phyloP scores from a whole-genome alignment of 306 rosid species.

The Lathyrus tuberosus region DNA sequence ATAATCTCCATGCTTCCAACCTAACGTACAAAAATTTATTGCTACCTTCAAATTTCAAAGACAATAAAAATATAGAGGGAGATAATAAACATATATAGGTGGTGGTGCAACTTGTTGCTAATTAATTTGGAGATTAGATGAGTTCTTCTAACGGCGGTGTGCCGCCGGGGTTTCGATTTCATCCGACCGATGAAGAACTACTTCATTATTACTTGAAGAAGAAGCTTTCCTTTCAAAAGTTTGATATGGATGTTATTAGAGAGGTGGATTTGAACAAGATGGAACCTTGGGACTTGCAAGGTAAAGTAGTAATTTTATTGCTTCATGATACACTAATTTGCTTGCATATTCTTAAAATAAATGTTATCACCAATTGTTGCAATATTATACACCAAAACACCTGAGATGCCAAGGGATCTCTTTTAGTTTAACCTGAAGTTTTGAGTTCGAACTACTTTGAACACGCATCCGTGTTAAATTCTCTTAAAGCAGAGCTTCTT shows the following conservation, averaged over 20 bases:
- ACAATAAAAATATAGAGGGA: constrained; percentile 1
- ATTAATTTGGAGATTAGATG: constrained; percentile 45
- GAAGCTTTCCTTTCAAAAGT: constrained; percentile 83
- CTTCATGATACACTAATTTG: neutral
- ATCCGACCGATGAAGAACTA: constrained; percentile 92
- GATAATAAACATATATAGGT: neutral
- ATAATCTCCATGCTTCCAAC: constrained; percentile 45
- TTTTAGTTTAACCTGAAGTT: too few species aligned
- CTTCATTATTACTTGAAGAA: constrained; percentile 91
- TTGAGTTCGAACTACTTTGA: too few species aligned
- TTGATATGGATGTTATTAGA: constrained; percentile 92
- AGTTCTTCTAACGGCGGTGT: constrained; percentile 83
- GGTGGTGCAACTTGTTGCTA: constrained; percentile 3
- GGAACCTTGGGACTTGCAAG: constrained; percentile 99
- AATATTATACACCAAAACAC: too few species aligned
- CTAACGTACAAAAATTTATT: constrained; percentile 42
- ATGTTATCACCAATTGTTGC: too few species aligned
- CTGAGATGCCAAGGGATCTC: too few species aligned
- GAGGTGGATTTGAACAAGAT: constrained; percentile 98
- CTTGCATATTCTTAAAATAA: too few species aligned
- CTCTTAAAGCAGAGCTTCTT: too few species aligned
- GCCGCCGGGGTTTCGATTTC: constrained; percentile 96
- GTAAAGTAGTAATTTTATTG: constrained; percentile 40
- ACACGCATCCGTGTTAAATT: too few species aligned
- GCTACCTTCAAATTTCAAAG: constrained; percentile 7